Base-by-base conservation (phyloP, 306 rosid species). In the Lathyrus tuberosus region DNA sequence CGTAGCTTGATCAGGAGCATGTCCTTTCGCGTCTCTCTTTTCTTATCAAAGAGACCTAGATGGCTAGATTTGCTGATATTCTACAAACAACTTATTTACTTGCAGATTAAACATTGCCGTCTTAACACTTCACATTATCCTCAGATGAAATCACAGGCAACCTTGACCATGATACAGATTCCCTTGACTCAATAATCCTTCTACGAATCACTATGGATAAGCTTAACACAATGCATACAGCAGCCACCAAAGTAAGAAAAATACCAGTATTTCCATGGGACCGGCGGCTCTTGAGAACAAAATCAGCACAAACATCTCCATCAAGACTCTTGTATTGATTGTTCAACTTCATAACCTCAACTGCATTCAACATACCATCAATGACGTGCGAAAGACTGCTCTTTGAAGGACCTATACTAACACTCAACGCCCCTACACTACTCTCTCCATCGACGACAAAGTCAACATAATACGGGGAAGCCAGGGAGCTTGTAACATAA, bases 381-480 rank as follows among this genome's bases (percentile, higher is more conserved):
- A 79, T 35, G 2, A 26, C 86, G 52, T 85, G 64, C 0, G 91
- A 56, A 33, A 84, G 10, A 57, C 97, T 91, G 22, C 1, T 58
- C 26, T 66, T 80, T 0, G 96, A 88, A 28, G 88, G 96, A 44
- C 97, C 99, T 8, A 91, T 57, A 26, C 77, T 58, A 14, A 90
- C 83, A 28, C 61, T 84, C 77, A 91, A 43, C 15, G 62, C 66
- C 73, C 77, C 87, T 0, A 44, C 30, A 20, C 49, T 63, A 16
- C 22, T 51, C 15, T 64, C 82, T 14, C 81, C 88, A 83, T 82
- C 97, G 11, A 90, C 96, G 51, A 90, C 82, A 16, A 84, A 88
- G 71, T 90, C 98, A 0, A 82, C 83, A 53, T 88, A 94, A 44
- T 75, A 82, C 0, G 98, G 96, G 2, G 97, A 73, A 47, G 97